A percentile compares a stretch with the other conserved stretches of the same genome.
These are phyloP conservation scores for Chamaecyparis obtusa DNA, from an alignment of 75 land plant species.

Conservation along the genomic window DNA sequence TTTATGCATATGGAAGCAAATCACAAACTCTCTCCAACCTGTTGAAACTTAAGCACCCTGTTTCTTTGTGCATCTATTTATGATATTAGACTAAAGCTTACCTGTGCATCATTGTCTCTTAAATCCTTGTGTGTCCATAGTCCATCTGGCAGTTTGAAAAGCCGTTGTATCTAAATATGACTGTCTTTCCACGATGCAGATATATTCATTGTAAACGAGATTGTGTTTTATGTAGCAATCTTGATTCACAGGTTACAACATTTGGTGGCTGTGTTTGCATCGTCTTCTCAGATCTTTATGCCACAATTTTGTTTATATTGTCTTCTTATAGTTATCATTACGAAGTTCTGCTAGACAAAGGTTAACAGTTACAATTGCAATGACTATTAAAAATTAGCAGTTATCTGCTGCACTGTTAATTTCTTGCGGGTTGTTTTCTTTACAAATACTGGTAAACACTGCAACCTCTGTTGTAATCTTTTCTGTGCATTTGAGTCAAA, in stretches of 20 bases:
- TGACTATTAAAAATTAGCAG: no score
- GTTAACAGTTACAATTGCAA: no score
- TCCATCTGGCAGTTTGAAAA: background rate
- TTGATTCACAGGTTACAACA: background rate
- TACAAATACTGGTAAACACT: no score
- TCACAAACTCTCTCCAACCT: background rate
- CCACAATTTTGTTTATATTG: background rate
- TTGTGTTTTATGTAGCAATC: background rate
- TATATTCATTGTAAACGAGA: background rate
- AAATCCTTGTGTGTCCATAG: background rate
- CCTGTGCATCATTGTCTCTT: background rate
- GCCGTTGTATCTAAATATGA: background rate
- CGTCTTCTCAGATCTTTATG: background rate
- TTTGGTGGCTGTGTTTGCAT: background rate
- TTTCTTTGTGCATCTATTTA: background rate
- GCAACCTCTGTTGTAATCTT: no score
- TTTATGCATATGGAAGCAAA: background rate
- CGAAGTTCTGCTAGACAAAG: no score
- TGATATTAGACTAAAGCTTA: background rate
- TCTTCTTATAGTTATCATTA: no score
- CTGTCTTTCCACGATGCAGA: background rate
- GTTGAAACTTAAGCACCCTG: background rate
- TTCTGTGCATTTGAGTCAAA: no score
- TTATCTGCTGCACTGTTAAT: no score
- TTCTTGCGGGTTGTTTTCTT: no score